Base-by-base conservation (phyloP, 2,329 filamentous ascomycete species). In the Leptographium radiaticola region DNA sequence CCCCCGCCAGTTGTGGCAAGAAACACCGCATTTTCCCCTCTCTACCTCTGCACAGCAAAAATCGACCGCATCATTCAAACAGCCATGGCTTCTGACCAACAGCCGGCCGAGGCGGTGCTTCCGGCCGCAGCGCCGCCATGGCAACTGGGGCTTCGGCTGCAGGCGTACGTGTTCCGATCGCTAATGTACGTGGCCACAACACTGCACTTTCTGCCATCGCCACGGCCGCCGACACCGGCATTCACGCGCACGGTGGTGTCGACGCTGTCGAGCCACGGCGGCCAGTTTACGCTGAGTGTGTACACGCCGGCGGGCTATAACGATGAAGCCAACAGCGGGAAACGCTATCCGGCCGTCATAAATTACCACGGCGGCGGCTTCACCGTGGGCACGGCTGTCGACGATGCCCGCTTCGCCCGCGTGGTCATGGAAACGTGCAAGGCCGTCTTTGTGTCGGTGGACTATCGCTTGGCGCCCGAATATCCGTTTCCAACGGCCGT, bases 351-450 rank as follows among this genome's bases (percentile, higher is more conserved):
- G 0, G 77, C 77, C 18, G 71, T 86, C 33, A 71, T 86, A 59
- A 83, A 84, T 63, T 83, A 82, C 61, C 83, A 86, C 61, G 82
- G 82, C 31, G 83, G 83, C 25, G 83, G 83, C 6, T 85, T 83
- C 67, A 78, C 81, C 8, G 66, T 84, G 36, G 83, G 83, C 13
- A 73, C 73, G 48, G 79, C 75, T 4, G 81, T 77, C 5, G 79
- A 85, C 62, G 82, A 85, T 61, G 75, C 79, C 15, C 72, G 80
- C 44, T 84, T 81, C 71, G 78, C 76, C 7, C 70, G 74, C 5
- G 68, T 73, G 39, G 74, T 82, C 4, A 66, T 76, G 42, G 67
- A 75, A 31, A 68, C 53, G 13, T 42, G 49, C 13, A 73, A 78
- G 52, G 79, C 76, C 33, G 70, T 85, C 25, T 74, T 84, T 53